Evolutionary conservation across 176 grass and related monocot genomes (phyloP), one percentile per base, ranked within the genome.

Genomic region (Areca catechu): DNA sequence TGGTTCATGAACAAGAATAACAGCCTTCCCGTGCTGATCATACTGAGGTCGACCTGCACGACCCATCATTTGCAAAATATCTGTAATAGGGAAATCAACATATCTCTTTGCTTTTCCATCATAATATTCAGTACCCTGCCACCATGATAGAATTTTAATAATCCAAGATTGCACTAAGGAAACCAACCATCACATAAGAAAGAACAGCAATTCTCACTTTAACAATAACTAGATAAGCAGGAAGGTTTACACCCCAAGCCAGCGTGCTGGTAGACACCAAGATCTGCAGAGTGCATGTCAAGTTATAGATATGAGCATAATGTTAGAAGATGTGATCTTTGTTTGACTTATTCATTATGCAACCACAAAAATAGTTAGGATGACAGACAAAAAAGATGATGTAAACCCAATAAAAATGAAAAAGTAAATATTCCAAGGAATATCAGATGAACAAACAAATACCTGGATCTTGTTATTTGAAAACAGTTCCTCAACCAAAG

Each of bases 61-160:
- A 48, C 92, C 92, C 92, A 97, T 97, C 92, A 97, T 97, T 85
- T 97, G 92, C 62, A 97, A 70, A 82, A 97, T 90, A 77, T 97
- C 83, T 66, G 92, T 97, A 60, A 97, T 97, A 71, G 82, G 86
- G 63, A 88, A 97, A 77, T 97, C 86, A 48, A 97, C 54, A 56
- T 97, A 97, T 88, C 86, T 79, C 80, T 96, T 97, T 82, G 92
- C 80, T 81, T 90, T 97, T 24, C 92, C 92, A 77, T 97, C 92
- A 72, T 71, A 97, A 60, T 84, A 97, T 74, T 97, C 86, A 69
- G 86, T 90, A 4, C 92, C 92, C 92, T 96, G 54, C 22, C 82
- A 85, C 48, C 60, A 64, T 66, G 19, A 25, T 19, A 60, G 43
- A 20, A 52, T 24, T 68, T 16, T 10, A 19, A 37, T 51, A 24